These are phyloP conservation scores for Ganoderma multipileum DNA, from an alignment of 1,284 basidiomycete species.

Conservation along the genomic window DNA sequence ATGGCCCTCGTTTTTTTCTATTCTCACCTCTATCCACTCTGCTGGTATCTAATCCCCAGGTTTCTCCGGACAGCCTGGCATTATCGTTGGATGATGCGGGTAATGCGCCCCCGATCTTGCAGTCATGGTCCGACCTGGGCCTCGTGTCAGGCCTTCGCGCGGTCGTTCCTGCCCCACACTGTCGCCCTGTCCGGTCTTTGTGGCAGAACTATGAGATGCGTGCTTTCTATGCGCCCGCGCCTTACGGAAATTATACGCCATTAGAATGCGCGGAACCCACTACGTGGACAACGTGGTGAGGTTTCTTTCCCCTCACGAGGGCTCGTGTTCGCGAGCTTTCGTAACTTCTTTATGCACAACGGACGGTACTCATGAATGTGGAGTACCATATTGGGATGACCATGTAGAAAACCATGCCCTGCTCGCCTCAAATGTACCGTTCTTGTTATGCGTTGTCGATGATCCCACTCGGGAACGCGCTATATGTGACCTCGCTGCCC, in stretches of 20 bases:
- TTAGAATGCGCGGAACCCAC: conserved; percentile 2
- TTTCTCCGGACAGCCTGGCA: conserved; percentile 10
- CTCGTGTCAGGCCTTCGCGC: not conserved
- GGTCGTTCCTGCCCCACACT: conserved; percentile 22
- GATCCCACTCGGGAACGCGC: not conserved
- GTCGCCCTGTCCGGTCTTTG: conserved; percentile 4
- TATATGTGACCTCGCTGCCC: not conserved
- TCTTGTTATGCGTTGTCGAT: conserved; percentile 11
- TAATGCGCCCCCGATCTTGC: conserved; percentile 4
- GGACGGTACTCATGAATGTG: no score
- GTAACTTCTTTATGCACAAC: not conserved
- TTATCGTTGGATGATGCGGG: conserved; percentile 1
- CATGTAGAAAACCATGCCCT: conserved; percentile 2
- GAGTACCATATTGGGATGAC: conserved; percentile 1
- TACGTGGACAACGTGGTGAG: conserved; percentile 8
- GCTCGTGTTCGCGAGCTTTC: not conserved
- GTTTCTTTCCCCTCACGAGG: not conserved
- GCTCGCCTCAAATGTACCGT: conserved; percentile 3
- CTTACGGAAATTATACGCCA: conserved; percentile 12
- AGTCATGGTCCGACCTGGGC: not conserved
- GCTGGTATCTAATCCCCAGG: conserved; percentile 8
- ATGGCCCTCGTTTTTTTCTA: not conserved
- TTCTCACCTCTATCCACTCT: not conserved
- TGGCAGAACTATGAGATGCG: conserved; percentile 7
- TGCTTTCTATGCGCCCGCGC: conserved; percentile 6